phyloP scores from a whole-genome alignment of 768 basidiomycete genomes.

The Tylopilus vinaceipallidus region DNA sequence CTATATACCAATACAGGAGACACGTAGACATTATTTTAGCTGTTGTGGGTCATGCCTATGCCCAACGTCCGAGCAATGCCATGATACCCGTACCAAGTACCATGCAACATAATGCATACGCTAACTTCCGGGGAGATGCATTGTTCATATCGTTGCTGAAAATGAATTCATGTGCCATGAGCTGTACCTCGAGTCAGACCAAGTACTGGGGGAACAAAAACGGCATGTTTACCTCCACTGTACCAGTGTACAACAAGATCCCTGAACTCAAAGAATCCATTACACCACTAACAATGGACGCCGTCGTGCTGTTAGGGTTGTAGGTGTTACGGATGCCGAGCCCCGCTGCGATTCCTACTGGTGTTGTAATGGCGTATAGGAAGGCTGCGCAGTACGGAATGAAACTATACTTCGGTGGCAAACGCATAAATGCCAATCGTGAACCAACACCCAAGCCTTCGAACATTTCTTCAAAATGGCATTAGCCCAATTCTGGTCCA shows the following conservation, averaged over 20 bases:
- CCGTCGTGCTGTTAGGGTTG: conserved; percentile 74
- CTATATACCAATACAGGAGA: no score
- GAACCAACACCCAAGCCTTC: conserved; percentile 94
- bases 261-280: conserved; percentile 86
- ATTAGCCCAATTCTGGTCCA: conserved; percentile 1
- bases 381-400: conserved; percentile 59
- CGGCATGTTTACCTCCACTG: conserved; percentile 61
- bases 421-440: conserved; percentile 73
- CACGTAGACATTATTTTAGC: no score
- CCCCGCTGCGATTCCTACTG: conserved; percentile 85
- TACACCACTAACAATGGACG: conserved; percentile 79
- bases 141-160: conserved; percentile 85
- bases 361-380: conserved; percentile 76
- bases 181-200: conserved; percentile 37
- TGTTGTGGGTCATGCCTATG: conserved; percentile 47
- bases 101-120: conserved; percentile 77
- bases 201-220: not conserved
- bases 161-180: conserved; percentile 93
- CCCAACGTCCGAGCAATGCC: conserved; percentile 90
- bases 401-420: conserved; percentile 53
- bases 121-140: conserved; percentile 60
- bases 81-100: conserved; percentile 83
- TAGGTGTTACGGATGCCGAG: conserved; percentile 75
- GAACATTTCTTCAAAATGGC: conserved; percentile 65
- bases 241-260: conserved; percentile 83